Conservation (phyloP, 306 rosid species). For the Crotalaria pallida region DNA sequence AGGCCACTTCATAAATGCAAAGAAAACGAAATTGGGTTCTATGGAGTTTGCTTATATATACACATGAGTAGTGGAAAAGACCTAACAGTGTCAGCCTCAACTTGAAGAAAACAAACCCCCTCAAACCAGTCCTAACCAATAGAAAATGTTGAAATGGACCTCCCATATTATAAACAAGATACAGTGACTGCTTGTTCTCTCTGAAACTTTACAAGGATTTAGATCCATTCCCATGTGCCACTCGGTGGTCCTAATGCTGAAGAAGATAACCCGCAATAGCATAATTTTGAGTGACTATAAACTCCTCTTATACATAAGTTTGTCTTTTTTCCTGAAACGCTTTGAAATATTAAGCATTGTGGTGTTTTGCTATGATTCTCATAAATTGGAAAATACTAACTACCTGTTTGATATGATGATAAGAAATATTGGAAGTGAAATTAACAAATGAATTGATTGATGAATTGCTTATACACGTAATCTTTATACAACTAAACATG, state of each 20-base stretch:
- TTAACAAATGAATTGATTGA: conserved; percentile 14
- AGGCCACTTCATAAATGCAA: conserved; percentile 19
- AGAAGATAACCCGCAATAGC: conserved; percentile 27
- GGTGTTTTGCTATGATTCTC: background rate
- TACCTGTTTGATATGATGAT: conserved; percentile 1
- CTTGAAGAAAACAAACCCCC: conserved; percentile 9
- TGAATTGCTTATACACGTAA: background rate
- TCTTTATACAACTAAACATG: background rate
- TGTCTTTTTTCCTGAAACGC: conserved; percentile 18
- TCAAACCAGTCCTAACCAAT: conserved; percentile 17
- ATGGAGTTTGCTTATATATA: conserved; percentile 25
- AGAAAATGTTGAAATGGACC: conserved; percentile 23
- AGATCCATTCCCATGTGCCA: conserved; percentile 32
- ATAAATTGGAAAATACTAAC: background rate
- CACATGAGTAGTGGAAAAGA: conserved; percentile 16
- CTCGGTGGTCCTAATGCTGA: conserved; percentile 34
- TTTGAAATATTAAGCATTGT: background rate
- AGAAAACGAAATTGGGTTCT: conserved; percentile 29
- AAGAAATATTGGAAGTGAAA: conserved; percentile 2
- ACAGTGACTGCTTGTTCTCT: conserved; percentile 29
- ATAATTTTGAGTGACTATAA: conserved; percentile 9
- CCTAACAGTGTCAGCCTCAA: conserved; percentile 38
- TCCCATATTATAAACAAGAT: conserved; percentile 19
- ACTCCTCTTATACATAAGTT: background rate
- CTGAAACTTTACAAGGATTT: conserved; percentile 32